Conservation (phyloP, 2,329 filamentous ascomycete genomes). For the Blastomyces silverae region DNA sequence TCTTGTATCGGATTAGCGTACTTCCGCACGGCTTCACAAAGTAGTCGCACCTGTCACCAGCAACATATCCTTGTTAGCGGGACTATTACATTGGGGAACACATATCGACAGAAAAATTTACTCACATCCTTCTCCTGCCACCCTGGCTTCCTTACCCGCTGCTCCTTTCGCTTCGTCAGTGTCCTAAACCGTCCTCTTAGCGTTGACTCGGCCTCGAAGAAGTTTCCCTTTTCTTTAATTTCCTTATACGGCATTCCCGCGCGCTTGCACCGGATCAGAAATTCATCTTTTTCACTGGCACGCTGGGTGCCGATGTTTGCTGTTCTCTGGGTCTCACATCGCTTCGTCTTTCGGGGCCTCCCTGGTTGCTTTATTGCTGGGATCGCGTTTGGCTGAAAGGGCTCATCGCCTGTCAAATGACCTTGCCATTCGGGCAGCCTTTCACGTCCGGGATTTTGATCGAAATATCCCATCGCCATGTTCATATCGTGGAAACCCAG, state of each 20-base stretch:
- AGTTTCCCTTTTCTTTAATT: conserved; percentile 40
- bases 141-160: conserved; percentile 41
- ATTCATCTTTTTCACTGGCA: conserved; percentile 31
- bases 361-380: conserved; percentile 1
- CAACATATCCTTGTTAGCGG: conserved; percentile 11
- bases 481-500: conserved; percentile 8
- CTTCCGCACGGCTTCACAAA: conserved; percentile 35
- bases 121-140: conserved; percentile 43
- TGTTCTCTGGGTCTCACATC: not conserved
- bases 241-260: conserved; percentile 43
- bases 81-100: not conserved
- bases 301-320: conserved; percentile 11
- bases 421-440: not conserved
- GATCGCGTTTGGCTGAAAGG: not conserved
- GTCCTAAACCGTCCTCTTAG: conserved; percentile 43
- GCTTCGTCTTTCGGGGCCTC: not conserved
- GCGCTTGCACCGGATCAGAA: conserved; percentile 38
- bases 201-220: conserved; percentile 45
- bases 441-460: not conserved
- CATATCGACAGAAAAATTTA: conserved; percentile 11
- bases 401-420: not conserved
- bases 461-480: conserved; percentile 8
- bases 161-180: conserved; percentile 42
- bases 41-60: conserved; percentile 33
- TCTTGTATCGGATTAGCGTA: conserved; percentile 22